Base-by-base conservation (phyloP, 2,329 filamentous ascomycete species). In the Calonectria pteridis region DNA sequence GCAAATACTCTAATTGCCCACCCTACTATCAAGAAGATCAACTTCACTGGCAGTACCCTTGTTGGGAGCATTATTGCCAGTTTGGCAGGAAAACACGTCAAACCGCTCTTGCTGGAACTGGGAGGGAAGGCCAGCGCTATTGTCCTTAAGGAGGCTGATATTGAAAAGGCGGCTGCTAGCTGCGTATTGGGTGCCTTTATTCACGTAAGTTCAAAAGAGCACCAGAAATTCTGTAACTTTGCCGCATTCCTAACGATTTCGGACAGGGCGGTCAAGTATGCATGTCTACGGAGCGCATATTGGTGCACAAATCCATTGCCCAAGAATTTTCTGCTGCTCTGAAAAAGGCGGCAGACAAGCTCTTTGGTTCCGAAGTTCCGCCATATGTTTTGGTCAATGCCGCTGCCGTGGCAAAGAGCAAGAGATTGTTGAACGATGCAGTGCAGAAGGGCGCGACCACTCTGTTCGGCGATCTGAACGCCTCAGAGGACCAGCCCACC, bases 51-150 rank as follows among this genome's bases (percentile, higher is more conserved):
- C 40, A 93, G 90, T 78, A 95, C 94, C 0, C 82, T 82, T 0
- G 92, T 97, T 0, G 95, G 95, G 1, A 88, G 91, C 40, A 93
- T 95, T 81, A 91, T 97, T 71, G 93, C 91, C 6, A 86, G 88
- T 14, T 87, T 90, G 10, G 93, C 93, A 0, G 95, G 93, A 33
- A 90, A 93, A 81, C 85, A 93, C 78, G 87, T 97, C 46, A 98
- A 97, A 86, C 94, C 94, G 0, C 89, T 94, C 1, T 85, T 97
- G 1, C 89, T 97, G 80, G 95, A 97, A 83, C 88, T 97, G 0
- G 95, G 95, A 3, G 95, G 95, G 49, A 97, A 97, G 83, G 93
- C 93, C 0, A 91, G 91, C 0, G 92, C 93, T 3, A 93, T 97
- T 72, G 91, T 97, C 1, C 91, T 93, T 81, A 91, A 93, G 50